Conservation (phyloP, 2,329 filamentous ascomycete species). For the Ascochyta pisi region DNA sequence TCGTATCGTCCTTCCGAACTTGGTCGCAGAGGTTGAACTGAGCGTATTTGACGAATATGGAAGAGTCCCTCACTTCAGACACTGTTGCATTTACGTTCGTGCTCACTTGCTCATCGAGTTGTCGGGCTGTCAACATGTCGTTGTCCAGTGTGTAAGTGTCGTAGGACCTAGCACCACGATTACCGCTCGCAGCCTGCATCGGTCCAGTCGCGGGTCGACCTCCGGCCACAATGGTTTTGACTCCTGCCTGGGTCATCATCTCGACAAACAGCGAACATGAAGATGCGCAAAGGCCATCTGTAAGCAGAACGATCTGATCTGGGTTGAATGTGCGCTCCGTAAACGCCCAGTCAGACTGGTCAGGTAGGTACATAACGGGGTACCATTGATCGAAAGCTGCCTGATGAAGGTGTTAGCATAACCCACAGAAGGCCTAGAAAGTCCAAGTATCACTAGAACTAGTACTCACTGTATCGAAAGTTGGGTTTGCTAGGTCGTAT, state of each 20-base stretch:
- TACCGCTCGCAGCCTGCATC: conserved; percentile 68
- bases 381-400: conserved; percentile 21
- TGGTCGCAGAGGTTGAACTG: conserved; percentile 50
- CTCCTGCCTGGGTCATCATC: conserved; percentile 57
- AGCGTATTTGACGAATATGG: conserved; percentile 34
- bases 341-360: conserved; percentile 4
- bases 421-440: neutral
- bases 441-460: neutral
- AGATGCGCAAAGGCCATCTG: conserved; percentile 63
- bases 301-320: conserved; percentile 50
- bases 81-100: conserved; percentile 5
- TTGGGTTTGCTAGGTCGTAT: conserved; percentile 16
- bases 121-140: conserved; percentile 26
- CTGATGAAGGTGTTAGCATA: neutral
- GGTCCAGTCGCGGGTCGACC: conserved; percentile 60
- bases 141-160: conserved; percentile 44
- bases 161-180: conserved; percentile 58
- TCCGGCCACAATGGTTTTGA: conserved; percentile 62
- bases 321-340: conserved; percentile 5
- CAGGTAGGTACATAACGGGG: conserved; percentile 4
- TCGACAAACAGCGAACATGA: conserved; percentile 63
- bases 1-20: conserved; percentile 38
- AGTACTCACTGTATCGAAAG: conserved; percentile 4
- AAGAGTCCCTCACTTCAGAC: conserved; percentile 19
- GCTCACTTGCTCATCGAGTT: conserved; percentile 3